These are phyloP conservation scores for Rhodotorula sp. DNA, from an alignment of 1,284 basidiomycete genomes.

Conservation along the genomic window DNA sequence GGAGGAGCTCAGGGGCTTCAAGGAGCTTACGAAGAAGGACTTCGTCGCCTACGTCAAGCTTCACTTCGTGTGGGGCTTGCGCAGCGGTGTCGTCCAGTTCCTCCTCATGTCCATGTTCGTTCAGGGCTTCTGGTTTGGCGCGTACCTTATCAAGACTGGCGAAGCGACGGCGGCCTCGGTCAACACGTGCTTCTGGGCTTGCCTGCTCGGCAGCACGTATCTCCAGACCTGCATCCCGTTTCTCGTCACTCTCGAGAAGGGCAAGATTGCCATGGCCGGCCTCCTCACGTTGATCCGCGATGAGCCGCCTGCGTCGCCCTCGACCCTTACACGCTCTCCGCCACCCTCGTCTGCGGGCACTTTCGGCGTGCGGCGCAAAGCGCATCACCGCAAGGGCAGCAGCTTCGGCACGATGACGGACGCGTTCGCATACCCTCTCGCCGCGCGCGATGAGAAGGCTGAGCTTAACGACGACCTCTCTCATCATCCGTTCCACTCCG, in stretches of 20 bases:
- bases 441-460: neutral
- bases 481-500: conserved; percentile 14
- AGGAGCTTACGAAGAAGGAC: conserved; percentile 56
- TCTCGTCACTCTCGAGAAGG: conserved; percentile 74
- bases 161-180: conserved; percentile 70
- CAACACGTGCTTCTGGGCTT: conserved; percentile 96
- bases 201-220: conserved; percentile 80
- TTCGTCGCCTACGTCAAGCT: conserved; percentile 56
- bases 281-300: conserved; percentile 49
- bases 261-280: conserved; percentile 77
- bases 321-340: neutral
- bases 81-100: conserved; percentile 69
- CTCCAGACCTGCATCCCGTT: conserved; percentile 82
- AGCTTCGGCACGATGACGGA: neutral
- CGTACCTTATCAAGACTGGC: conserved; percentile 74
- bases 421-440: neutral
- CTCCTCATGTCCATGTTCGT: conserved; percentile 89
- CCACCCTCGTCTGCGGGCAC: neutral
- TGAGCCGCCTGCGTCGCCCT: neutral
- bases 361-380: neutral
- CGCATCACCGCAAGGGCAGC: neutral
- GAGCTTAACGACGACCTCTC: conserved; percentile 8
- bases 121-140: conserved; percentile 94
- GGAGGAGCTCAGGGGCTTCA: conserved; percentile 61
- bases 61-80: conserved; percentile 72